Conservation (phyloP, 1,284 basidiomycete species). For the Sphaerobolus stellatus region DNA sequence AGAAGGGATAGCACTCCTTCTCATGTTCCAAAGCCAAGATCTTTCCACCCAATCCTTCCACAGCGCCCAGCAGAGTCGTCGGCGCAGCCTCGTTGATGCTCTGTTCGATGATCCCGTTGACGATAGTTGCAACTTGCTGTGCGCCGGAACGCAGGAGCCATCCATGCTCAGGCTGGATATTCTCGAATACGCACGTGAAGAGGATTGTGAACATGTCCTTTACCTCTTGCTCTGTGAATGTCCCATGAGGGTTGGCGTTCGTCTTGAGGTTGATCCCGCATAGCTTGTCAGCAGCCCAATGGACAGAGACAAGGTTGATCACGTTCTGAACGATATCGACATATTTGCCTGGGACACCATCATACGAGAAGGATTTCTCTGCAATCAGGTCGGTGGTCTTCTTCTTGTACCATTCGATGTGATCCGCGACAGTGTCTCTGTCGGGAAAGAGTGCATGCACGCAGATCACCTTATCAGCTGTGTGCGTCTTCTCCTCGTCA, state of each 20-base stretch:
- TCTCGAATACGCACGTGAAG: conserved; percentile 24
- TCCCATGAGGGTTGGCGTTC: conserved; percentile 28
- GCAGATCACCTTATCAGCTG: neutral
- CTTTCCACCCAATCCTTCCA: neutral
- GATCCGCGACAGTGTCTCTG: conserved; percentile 6
- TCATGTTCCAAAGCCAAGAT: neutral
- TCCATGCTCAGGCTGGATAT: conserved; percentile 9
- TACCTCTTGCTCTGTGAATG: conserved; percentile 30
- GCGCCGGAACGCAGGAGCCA: conserved; percentile 30
- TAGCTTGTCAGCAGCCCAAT: conserved; percentile 25
- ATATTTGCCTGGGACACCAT: conserved; percentile 19
- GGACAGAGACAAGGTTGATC: conserved; percentile 29
- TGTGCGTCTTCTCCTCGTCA: conserved; percentile 24
- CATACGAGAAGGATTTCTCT: conserved; percentile 15
- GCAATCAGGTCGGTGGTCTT: conserved; percentile 21
- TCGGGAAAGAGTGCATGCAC: conserved; percentile 18
- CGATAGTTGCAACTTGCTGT: conserved; percentile 30
- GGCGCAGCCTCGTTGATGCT: conserved; percentile 32
- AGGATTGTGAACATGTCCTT: conserved; percentile 29
- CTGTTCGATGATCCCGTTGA: conserved; percentile 26
- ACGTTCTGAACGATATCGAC: conserved; percentile 38
- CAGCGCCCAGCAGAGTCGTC: neutral
- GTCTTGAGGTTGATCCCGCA: conserved; percentile 38
- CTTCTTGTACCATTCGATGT: conserved; percentile 16
- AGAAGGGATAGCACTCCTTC: conserved; percentile 35